These are phyloP conservation scores for Plasmopara muralis DNA, from an alignment of 352 stramenopile species.

Conservation along the genomic window DNA sequence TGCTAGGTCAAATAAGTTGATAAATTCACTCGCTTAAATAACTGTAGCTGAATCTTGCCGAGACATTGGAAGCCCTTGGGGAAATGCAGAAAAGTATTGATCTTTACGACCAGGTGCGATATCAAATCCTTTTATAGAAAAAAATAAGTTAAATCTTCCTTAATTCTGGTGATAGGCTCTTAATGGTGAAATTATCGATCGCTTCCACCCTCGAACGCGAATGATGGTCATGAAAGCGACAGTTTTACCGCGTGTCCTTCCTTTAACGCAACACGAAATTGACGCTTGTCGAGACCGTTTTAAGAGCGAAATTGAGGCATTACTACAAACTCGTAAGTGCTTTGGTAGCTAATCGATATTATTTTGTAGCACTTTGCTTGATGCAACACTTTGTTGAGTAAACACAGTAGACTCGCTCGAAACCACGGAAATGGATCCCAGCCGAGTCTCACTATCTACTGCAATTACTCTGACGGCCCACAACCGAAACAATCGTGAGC, in stretches of 20 bases:
- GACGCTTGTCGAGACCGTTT: conserved; percentile 23
- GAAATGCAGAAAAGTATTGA: conserved; percentile 46
- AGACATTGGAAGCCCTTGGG: conserved; percentile 52
- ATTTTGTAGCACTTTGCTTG: neutral
- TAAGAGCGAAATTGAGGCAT: no score
- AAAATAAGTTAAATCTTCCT: no score
- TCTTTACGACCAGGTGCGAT: conserved; percentile 43
- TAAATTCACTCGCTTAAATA: conserved; percentile 5
- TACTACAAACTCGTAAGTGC: no score
- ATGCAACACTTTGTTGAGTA: neutral
- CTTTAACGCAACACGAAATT: conserved; percentile 42
- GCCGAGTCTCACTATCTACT: conserved; percentile 49
- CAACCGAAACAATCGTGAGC: conserved; percentile 62
- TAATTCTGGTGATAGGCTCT: no score
- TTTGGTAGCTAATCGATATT: conserved; percentile 22
- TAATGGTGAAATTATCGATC: conserved; percentile 11
- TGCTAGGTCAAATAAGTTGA: neutral
- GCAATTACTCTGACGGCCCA: conserved; percentile 50
- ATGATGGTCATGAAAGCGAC: conserved; percentile 57
- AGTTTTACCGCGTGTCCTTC: conserved; percentile 57
- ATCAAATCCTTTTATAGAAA: conserved; percentile 3
- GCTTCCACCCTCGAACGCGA: conserved; percentile 25
- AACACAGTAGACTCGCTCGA: conserved; percentile 26
- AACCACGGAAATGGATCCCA: conserved; percentile 41
- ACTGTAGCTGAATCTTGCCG: conserved; percentile 42